A percentile compares a stretch with the other conserved stretches of the same genome.
Evolutionary conservation across 2,329 filamentous ascomycete genomes (phyloP).

Genomic region (Colletotrichum lini): DNA sequence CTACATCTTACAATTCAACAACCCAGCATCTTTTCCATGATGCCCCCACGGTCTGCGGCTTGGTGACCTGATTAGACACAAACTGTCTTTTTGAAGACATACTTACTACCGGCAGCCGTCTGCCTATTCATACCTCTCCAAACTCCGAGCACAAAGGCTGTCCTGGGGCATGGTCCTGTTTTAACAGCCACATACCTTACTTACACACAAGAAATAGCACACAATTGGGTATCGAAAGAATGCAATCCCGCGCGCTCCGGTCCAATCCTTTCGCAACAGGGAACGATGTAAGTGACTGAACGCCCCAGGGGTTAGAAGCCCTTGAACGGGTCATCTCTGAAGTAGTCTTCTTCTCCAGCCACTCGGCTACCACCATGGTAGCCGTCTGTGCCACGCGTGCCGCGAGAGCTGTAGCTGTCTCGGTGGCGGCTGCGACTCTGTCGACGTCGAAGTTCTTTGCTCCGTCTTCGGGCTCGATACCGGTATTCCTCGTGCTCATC

Average conservation of each 20-base stretch:
- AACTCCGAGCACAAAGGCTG: conserved; percentile 26
- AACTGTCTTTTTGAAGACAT: conserved; percentile 16
- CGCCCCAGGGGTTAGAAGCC: conserved; percentile 64
- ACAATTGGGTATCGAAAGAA: conserved; percentile 39
- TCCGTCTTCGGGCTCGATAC: conserved; percentile 64
- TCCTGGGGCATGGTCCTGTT: background rate
- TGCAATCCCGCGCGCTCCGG: conserved; percentile 30
- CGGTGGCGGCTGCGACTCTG: conserved; percentile 68
- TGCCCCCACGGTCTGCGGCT: background rate
- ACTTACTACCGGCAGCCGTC: background rate
- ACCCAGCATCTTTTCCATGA: conserved; percentile 20
- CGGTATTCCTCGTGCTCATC: conserved; percentile 67
- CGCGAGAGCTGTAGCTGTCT: conserved; percentile 65
- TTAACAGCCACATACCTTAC: background rate
- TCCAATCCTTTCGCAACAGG: conserved; percentile 21
- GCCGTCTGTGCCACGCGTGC: conserved; percentile 63
- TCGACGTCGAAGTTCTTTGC: conserved; percentile 68
- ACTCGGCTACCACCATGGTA: conserved; percentile 63
- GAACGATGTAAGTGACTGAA: conserved; percentile 21
- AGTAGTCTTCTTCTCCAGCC: conserved; percentile 69
- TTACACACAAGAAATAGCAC: conserved; percentile 38
- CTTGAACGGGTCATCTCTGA: conserved; percentile 73
- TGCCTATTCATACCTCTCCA: conserved; percentile 5
- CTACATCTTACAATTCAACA: conserved; percentile 10
- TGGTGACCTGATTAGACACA: conserved; percentile 7